Percentiles rank a stretch among this genome's conserved stretches.
These are phyloP conservation scores for Vigna hirtella DNA, from an alignment of 306 rosid species.

Conservation along the genomic window DNA sequence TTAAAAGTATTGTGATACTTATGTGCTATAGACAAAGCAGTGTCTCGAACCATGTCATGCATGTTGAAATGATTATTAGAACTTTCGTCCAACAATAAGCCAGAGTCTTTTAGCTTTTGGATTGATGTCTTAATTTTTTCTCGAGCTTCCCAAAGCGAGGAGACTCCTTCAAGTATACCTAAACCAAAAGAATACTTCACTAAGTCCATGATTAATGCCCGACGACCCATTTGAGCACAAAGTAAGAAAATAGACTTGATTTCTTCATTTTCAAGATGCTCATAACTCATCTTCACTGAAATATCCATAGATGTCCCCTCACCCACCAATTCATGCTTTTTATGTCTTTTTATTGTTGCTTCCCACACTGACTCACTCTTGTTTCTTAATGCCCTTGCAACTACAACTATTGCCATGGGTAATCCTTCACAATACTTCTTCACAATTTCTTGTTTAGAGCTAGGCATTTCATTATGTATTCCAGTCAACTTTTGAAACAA, in stretches of 20 bases:
- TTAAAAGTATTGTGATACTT: not conserved
- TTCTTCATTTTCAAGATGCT: conserved; percentile 21
- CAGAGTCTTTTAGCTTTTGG: not conserved
- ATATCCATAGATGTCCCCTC: not conserved
- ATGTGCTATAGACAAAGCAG: conserved; percentile 13
- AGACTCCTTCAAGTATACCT: conserved; percentile 16
- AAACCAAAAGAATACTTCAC: conserved; percentile 2
- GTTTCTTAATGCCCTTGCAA: not conserved
- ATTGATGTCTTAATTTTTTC: not conserved
- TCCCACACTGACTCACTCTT: not conserved
- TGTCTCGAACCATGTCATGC: conserved; percentile 25
- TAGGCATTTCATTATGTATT: not conserved
- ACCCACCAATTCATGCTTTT: not conserved
- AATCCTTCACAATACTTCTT: conserved; percentile 31
- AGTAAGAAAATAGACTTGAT: conserved; percentile 22
- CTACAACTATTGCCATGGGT: conserved; percentile 24
- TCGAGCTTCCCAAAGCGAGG: not conserved
- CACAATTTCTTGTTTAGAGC: not conserved
- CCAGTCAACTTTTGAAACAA: conserved; percentile 21
- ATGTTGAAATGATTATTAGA: conserved; percentile 2
- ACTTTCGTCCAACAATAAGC: not conserved
- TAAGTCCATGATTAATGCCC: not conserved
- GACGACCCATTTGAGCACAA: conserved; percentile 34
- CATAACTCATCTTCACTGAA: conserved; percentile 12
- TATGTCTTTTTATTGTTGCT: not conserved